Conservation (phyloP, 345 rosid species). For the Punica granatum region DNA sequence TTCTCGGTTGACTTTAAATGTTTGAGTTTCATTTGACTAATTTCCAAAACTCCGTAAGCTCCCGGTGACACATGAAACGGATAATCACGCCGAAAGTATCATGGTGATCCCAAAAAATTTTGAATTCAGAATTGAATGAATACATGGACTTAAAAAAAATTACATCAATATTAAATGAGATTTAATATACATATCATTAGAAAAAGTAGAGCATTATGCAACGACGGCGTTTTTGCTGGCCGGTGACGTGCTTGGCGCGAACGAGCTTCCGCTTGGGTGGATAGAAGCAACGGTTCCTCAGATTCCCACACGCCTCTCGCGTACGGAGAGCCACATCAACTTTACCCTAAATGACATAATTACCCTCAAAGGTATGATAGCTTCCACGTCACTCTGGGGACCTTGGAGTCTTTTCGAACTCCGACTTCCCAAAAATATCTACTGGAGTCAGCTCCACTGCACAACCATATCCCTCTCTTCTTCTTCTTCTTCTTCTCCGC, state of each 20-base stretch:
- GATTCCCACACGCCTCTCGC: conserved; percentile 2
- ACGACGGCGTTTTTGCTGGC: neutral
- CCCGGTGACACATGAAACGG: too few relatives aligned
- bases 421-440: conserved; percentile 1
- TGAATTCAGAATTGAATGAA: too few relatives aligned
- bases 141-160: too few relatives aligned
- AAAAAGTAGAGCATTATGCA: neutral
- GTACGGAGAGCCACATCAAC: neutral
- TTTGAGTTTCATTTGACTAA: too few relatives aligned
- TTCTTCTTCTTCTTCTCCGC: neutral
- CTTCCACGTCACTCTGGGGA: neutral
- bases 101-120: too few relatives aligned
- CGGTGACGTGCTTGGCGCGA: neutral
- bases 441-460: neutral
- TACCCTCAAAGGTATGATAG: neutral
- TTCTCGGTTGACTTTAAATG: too few relatives aligned
- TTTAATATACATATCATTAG: neutral
- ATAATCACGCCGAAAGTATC: too few relatives aligned
- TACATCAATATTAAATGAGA: too few relatives aligned
- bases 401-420: neutral
- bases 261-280: neutral
- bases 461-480: neutral
- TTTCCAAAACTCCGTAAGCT: too few relatives aligned
- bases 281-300: neutral
- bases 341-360: neutral